Evolutionary conservation across 164 flowering plant genomes (phyloP).

Genomic region (Piper longum): DNA sequence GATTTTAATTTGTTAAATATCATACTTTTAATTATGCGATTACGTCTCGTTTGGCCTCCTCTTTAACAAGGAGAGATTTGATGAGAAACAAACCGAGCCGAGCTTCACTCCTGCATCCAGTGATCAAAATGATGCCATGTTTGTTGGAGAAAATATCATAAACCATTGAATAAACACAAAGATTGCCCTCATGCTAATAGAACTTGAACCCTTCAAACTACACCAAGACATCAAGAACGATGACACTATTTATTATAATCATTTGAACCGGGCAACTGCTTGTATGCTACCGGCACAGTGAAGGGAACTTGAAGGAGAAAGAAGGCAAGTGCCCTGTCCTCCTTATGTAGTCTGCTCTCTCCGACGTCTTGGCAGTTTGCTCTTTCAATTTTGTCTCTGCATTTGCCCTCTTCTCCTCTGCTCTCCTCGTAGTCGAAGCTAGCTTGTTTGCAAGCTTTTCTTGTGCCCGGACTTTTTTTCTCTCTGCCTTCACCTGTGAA

Average conservation of each 20-base stretch:
- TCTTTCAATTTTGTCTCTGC: constrained; percentile 81
- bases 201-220: not conserved
- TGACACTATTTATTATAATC: not conserved
- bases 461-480: constrained; percentile 69
- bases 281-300: constrained; percentile 51
- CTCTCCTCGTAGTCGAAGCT: constrained; percentile 65
- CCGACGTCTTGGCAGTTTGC: constrained; percentile 63
- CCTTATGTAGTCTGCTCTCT: constrained; percentile 74
- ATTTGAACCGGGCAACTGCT: no score
- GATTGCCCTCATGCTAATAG: not conserved
- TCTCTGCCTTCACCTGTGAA: constrained; percentile 70
- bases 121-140: not conserved
- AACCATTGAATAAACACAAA: not conserved
- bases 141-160: not conserved
- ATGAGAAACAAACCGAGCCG: no score
- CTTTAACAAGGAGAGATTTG: no score
- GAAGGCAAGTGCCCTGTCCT: constrained; percentile 86
- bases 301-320: constrained; percentile 63
- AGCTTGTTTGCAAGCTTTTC: constrained; percentile 66
- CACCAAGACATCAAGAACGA: not conserved
- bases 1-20: no score
- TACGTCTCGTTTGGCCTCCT: no score
- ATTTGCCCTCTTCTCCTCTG: constrained; percentile 77
- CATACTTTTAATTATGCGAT: no score
- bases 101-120: not conserved